These are phyloP conservation scores for Allantophomopsis cytisporea DNA, from an alignment of 2,329 filamentous ascomycete genomes.

Conservation along the genomic window DNA sequence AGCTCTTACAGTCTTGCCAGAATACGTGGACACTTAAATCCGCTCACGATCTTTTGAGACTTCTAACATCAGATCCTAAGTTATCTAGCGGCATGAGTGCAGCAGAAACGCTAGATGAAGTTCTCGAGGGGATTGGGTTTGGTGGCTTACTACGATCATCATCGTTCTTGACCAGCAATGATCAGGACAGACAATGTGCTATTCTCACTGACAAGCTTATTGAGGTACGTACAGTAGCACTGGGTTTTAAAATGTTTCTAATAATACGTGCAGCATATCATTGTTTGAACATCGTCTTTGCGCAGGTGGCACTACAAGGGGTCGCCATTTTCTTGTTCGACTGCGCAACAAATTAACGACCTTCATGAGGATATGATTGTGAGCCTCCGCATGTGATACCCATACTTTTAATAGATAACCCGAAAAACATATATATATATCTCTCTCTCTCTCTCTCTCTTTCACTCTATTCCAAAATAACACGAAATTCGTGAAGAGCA, in stretches of 20 bases:
- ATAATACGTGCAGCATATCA: background rate
- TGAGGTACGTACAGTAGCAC: slow-evolving; percentile 9
- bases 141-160: slow-evolving; percentile 41
- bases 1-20: slow-evolving; percentile 45
- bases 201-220: slow-evolving; percentile 15
- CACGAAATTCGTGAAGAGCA: too few relatives aligned
- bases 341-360: too few relatives aligned
- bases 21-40: slow-evolving; percentile 44
- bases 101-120: slow-evolving; percentile 32
- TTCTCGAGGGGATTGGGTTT: slow-evolving; percentile 47
- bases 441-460: too few relatives aligned
- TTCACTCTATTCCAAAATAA: too few relatives aligned
- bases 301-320: too few relatives aligned
- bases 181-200: slow-evolving; percentile 17
- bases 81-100: slow-evolving; percentile 34
- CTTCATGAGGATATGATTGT: too few relatives aligned
- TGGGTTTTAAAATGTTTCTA: background rate
- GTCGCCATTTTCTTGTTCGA: too few relatives aligned
- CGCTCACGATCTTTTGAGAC: slow-evolving; percentile 45
- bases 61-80: slow-evolving; percentile 37
- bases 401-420: too few relatives aligned
- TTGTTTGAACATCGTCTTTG: background rate
- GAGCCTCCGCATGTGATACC: too few relatives aligned
- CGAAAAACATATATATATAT: too few relatives aligned
- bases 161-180: slow-evolving; percentile 16